Evolutionary conservation across 805 yeast species (phyloP), one percentile per base, ranked within the genome.

Genomic region (Candida coquimbonensis): DNA sequence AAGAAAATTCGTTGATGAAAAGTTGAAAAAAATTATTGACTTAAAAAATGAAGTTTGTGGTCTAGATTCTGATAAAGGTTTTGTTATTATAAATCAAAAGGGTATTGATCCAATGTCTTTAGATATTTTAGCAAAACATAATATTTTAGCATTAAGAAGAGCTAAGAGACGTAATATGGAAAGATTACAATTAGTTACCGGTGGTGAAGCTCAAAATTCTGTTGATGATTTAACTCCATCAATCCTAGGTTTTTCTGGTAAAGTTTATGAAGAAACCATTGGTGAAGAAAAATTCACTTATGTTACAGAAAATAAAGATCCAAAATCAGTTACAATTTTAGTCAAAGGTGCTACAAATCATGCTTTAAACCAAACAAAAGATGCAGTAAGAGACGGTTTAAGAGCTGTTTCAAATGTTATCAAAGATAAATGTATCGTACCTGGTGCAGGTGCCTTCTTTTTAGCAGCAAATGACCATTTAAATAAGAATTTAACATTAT

Each of bases 101-200:
- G 99, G 99, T 59, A 93, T 93, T 54, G 99, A 93, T 64, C 99
- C 99, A 53, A 85, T 93, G 93, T 89, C 97, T 8, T 72, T 93
- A 52, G 99, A 93, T 63, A 83, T 91, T 6, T 74, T 93, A 53
- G 98, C 98, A 38, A 88, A 87, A 63, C 84, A 93, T 67, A 86
- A 85, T 56, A 93, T 93, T 54, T 73, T 93, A 56, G 99, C 99
- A 1, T 75, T 93, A 58, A 83, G 99, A 73, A 81, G 99, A 63
- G 99, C 99, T 38, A 93, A 93, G 74, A 82, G 99, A 73, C 84
- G 99, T 72, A 93, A 93, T 68, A 91, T 93, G 99, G 99, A 93
- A 72, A 82, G 99, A 64, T 75, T 93, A 62, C 99, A 93, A 69
- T 75, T 93, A 49, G 88, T 89, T 44, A 87, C 96, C 52, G 99